Evolutionary conservation across 176 grass and related monocot species (phyloP), one percentile per base, ranked within the genome.

Genomic region (Ensete ventricosum): DNA sequence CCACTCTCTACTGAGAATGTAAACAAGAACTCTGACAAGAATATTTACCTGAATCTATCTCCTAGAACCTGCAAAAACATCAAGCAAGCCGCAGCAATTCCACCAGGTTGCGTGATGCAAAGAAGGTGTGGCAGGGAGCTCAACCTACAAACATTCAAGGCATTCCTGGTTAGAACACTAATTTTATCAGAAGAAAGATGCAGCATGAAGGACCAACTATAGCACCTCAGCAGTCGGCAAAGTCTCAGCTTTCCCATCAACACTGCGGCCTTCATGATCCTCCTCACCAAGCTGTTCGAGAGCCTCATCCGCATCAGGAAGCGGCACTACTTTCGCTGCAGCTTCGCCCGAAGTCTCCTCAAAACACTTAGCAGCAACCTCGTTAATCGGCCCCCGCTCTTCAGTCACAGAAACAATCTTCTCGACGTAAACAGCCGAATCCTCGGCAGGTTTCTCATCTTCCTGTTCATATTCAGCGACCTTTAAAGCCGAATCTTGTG

Each of bases 81-180:
- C 67, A 10, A 70, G 17, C 67, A 70, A 20, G 9, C 67, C 67
- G n/a, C 67, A 70, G 67, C 67, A 70, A 70, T 2, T 70, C 67
- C 67, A 70, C 48, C 67, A 70, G 0, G 8, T 20, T 25, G 43
- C 10, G 12, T 13, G 64, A 2, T 8, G 26, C 13, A n/a, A 50
- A 9, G 2, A 17, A 48, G 21, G 67, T 9, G 6, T 12, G 7
- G 19, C 43, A 19, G 9, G 67, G 67, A 51, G 67, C 2, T 43
- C 34, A 51, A 52, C 43, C 67, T 70, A 50, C 67, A 70, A 52
- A 13, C n/a, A 50, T n/a, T 43, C 67, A 70, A 70, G 43, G 9
- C 34, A 50, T 50, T 50, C 8, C 67, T 19, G n/a, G 11, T 70
- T 19, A 70, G 9, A 16, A 21, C 14, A 48, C 2, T 50, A 51